phyloP scores from a whole-genome alignment of 345 rosid species.

The Euphorbia tirucalli region DNA sequence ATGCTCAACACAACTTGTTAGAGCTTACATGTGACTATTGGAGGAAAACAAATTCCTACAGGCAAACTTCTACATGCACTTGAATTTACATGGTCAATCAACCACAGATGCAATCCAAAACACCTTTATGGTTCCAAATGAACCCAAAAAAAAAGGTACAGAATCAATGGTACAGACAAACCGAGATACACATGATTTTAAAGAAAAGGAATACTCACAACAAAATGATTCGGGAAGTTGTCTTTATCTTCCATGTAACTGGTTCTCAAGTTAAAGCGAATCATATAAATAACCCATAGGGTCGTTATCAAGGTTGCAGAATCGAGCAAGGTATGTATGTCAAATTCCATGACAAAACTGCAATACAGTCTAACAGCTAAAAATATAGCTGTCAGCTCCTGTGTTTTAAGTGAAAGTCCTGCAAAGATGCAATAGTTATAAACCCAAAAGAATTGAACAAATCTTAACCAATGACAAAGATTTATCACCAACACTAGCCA shows the following conservation, averaged over 20 bases:
- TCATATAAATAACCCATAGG: constrained; percentile 96
- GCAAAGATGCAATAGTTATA: constrained; percentile 27
- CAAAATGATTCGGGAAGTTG: constrained; percentile 85
- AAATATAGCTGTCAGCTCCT: constrained; percentile 92
- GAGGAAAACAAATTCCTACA: neutral
- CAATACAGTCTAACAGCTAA: constrained; percentile 88
- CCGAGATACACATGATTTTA: neutral
- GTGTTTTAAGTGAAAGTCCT: constrained; percentile 94
- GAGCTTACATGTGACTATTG: neutral
- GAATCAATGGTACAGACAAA: neutral
- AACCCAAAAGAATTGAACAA: too few relatives aligned
- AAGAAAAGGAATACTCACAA: constrained; percentile 45
- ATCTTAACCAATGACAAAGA: too few relatives aligned
- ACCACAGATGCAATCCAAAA: neutral
- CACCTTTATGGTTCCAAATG: too few relatives aligned
- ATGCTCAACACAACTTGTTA: too few relatives aligned
- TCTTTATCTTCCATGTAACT: constrained; percentile 97
- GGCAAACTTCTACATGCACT: too few relatives aligned
- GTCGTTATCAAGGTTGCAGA: constrained; percentile 86
- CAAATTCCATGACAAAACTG: constrained; percentile 97
- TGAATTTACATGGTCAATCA: neutral
- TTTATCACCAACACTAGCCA: too few relatives aligned
- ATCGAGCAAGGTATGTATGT: constrained; percentile 93
- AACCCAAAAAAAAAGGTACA: too few relatives aligned
- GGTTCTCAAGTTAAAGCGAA: constrained; percentile 79